Base-by-base conservation (phyloP, 2,329 filamentous ascomycete genomes). In the Aspergillus costaricaensis region DNA sequence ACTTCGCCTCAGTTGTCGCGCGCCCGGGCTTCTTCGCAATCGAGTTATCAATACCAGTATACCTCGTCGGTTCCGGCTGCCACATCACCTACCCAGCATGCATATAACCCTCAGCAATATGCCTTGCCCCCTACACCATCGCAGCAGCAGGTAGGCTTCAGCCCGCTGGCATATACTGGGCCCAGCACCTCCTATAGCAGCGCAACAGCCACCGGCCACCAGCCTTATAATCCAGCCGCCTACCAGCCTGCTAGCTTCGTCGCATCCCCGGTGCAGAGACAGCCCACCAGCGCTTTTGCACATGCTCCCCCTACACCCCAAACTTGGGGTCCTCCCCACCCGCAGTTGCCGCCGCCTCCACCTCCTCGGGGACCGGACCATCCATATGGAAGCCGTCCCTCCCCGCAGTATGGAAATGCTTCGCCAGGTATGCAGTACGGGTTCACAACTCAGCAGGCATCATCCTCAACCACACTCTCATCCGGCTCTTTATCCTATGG, bases 31-130 rank as follows among this genome's bases (percentile, higher is more conserved):
- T 76, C 77, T n/a, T 80, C 79, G 19, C 77, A 80, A 57, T 77
- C 79, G 14, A 79, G 77, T 62, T 83, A 83, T 70, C 81, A 82
- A 64, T 83, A 86, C 68, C 70, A 71, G 50, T 72, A 72, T 51
- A 59, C 57, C 55, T 65, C 68, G 17, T 65, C 70, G 10, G 58
- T 62, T 15, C 53, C 67, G 67, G 75, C 70, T 75, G 81, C 76
- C 70, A 77, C 74, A 72, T 76, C 71, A 75, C 82, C 76, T 70
- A 77, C 75, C 72, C 82, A 77, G 68, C 78, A 74, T 17, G 67
- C 82, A 47, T 89, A 89, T 76, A 88, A 89, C 65, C 87, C 87
- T 14, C 85, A 87, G 69, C 79, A 85, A 68, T 89, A 86, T 73
- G 80, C 78, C 49, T 75, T 81, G 27, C 76, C 79, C 12, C 74